These are phyloP conservation scores for Ogataea ramenticola DNA, from an alignment of 805 yeast species.

Conservation along the genomic window DNA sequence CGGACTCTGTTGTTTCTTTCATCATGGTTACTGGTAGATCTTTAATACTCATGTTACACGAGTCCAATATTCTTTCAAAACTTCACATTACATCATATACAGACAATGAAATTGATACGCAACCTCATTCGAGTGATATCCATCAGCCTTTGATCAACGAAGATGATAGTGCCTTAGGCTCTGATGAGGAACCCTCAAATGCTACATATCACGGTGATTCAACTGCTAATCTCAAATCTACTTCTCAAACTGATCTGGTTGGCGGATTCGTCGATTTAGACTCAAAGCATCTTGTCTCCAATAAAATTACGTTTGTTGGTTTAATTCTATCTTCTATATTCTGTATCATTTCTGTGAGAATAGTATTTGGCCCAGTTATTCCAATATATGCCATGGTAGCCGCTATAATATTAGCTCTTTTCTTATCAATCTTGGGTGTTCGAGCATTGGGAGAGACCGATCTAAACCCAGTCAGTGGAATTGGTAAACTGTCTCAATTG, in stretches of 20 bases:
- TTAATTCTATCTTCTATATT: constrained; percentile 55
- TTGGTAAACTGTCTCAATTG: constrained; percentile 88
- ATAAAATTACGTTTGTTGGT: constrained; percentile 48
- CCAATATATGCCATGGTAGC: constrained; percentile 64
- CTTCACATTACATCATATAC: no score
- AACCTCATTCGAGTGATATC: not conserved
- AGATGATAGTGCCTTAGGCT: constrained; percentile 5
- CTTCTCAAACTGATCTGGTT: not conserved
- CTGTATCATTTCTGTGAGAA: constrained; percentile 57
- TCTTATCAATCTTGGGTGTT: constrained; percentile 80
- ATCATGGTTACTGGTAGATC: constrained; percentile 50
- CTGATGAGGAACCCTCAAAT: constrained; percentile 16
- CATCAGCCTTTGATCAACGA: not conserved
- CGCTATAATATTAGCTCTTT: constrained; percentile 68
- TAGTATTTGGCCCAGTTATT: constrained; percentile 62
- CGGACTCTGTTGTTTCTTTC: constrained; percentile 82
- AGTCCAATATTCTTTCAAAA: not conserved
- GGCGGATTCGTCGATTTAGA: constrained; percentile 24
- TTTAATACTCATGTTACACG: constrained; percentile 3
- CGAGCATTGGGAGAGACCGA: constrained; percentile 96
- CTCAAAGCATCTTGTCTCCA: constrained; percentile 41
- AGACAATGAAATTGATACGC: no score
- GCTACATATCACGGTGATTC: constrained; percentile 17
- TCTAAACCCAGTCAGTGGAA: constrained; percentile 93
- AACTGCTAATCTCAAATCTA: not conserved